Percentiles rank a stretch among this genome's conserved stretches.
Evolutionary conservation across 2,329 filamentous ascomycete genomes (phyloP).

Genomic region (Fusarium sp.): DNA sequence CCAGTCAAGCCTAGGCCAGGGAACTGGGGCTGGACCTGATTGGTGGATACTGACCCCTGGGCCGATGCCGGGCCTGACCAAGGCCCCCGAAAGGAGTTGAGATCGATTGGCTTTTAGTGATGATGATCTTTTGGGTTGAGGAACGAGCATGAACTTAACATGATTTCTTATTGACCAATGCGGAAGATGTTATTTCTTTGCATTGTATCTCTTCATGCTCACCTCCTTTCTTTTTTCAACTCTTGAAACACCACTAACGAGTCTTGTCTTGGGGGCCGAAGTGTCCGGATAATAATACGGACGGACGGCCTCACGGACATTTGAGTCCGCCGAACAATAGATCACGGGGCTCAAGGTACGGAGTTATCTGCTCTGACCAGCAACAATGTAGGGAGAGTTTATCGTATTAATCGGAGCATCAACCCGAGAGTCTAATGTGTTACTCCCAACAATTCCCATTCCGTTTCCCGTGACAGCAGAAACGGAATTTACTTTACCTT

Average conservation of each 20-base stretch:
- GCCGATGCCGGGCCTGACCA: background rate
- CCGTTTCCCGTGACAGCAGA: slow-evolving; percentile 18
- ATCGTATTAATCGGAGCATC: background rate
- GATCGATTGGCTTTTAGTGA: slow-evolving; percentile 13
- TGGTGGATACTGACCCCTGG: slow-evolving; percentile 33
- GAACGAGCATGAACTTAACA: slow-evolving; percentile 14
- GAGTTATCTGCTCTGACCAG: background rate
- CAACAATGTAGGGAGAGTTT: background rate
- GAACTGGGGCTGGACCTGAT: slow-evolving; percentile 4
- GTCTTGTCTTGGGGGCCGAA: background rate
- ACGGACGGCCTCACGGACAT: slow-evolving; percentile 7
- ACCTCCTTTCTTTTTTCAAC: background rate
- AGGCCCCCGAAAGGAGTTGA: background rate
- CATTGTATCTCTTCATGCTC: background rate
- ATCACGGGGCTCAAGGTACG: no score
- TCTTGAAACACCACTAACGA: background rate
- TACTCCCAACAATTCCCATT: slow-evolving; percentile 21
- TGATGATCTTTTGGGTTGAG: background rate
- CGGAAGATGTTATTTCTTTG: background rate
- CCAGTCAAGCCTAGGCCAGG: background rate
- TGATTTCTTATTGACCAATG: background rate
- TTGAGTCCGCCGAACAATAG: slow-evolving; percentile 10
- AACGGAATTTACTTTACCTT: background rate
- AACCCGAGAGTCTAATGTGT: background rate
- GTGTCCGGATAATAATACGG: background rate